Evolutionary conservation across 306 rosid genomes (phyloP), one percentile per base, ranked within the genome.

Genomic region (Prunus dulcis): DNA sequence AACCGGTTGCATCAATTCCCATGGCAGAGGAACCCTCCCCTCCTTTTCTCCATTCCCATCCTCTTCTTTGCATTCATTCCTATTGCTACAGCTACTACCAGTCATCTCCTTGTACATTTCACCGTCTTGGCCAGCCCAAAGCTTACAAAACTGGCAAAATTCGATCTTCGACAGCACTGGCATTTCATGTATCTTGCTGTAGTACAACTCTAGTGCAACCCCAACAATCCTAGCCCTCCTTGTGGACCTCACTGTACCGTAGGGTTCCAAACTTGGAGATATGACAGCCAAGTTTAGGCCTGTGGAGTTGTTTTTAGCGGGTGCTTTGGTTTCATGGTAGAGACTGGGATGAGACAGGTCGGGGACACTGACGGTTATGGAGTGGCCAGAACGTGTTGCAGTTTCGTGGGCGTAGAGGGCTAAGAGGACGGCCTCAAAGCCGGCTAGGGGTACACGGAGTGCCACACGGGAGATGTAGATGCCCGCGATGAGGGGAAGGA

Each of bases 401-500:
- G 96, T 89, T 61, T 94, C 95, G 75, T 85, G 83, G 3, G 91
- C 88, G 68, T 91, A 94, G 67, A 94, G 75, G 66, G 96, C 88
- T 4, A 94, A 43, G 67, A 94, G 89, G 4, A 91, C 76, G 2
- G 98, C 96, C 34, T 94, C 98, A 70, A 94, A 91, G 0, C 96
- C 93, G 11, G 93, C 90, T 7, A 90, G 94, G 30, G 95, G 91
- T 0, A 83, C 77, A 0, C 87, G 75, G 49, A 75, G 84, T 0
- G 86, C 30, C 12, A 89, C 62, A 10, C 91, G 93, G 9, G 91
- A 82, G 79, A 91, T 94, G 83, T 94, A 91, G 30, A 87, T 51
- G 47, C 94, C 90, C 43, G 86, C 79, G 32, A 94, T 70, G 17
- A 78, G 20, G 5, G 98, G 98, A 9, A 91, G 65, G 89, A 86